Percentiles rank a stretch among this genome's conserved stretches.
Evolutionary conservation across 257 asterid genomes (phyloP).

Genomic region (Anisodus tanguticus): DNA sequence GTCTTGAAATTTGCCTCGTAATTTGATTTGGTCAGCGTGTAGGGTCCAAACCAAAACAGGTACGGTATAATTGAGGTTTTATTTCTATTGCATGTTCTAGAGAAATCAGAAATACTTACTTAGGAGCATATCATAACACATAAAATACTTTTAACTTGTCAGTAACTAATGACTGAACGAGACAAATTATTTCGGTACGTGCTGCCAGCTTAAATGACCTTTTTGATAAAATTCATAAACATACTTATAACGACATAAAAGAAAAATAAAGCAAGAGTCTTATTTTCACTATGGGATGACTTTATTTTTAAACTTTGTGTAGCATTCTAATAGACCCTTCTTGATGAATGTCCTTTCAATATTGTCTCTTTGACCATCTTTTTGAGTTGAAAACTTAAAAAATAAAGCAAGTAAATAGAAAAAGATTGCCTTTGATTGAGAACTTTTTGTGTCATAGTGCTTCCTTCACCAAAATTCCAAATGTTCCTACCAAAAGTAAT

Average conservation of each 20-base stretch:
- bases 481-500: background rate
- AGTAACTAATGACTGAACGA: too few species aligned
- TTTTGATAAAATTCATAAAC: background rate
- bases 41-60: too few species aligned
- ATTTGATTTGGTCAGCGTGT: too few species aligned
- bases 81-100: too few species aligned
- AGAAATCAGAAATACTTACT: too few species aligned
- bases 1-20: too few species aligned
- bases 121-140: too few species aligned
- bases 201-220: background rate
- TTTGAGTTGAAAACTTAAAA: background rate
- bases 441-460: background rate
- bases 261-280: background rate
- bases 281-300: background rate
- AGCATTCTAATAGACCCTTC: background rate
- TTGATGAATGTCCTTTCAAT: conserved; percentile 4
- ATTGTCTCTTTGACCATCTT: conserved; percentile 7
- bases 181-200: background rate
- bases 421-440: background rate
- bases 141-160: too few species aligned
- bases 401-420: background rate
- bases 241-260: background rate
- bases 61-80: too few species aligned
- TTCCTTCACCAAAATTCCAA: background rate
- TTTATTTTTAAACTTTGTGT: background rate